phyloP scores from a whole-genome alignment of 2,329 filamentous ascomycete genomes.

The Colletotrichum cordylinicola region DNA sequence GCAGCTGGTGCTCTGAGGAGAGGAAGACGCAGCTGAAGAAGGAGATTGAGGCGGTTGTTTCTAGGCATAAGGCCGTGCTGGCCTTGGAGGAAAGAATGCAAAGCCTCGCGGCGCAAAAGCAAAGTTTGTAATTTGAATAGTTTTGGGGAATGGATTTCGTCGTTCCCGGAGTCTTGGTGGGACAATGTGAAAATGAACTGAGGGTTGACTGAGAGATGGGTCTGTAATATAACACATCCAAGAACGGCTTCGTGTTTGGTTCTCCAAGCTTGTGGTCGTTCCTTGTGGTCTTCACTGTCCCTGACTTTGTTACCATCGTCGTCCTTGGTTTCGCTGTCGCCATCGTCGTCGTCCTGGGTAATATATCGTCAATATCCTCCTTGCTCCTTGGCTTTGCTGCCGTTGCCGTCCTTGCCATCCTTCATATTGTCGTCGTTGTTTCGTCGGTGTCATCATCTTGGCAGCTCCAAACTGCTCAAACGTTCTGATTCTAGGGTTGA shows the following conservation, averaged over 20 bases:
- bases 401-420: background rate
- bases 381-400: too few species aligned
- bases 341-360: background rate
- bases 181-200: rapidly evolving
- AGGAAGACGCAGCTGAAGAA: slow-evolving; percentile 66
- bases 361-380: rapidly evolving
- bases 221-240: background rate
- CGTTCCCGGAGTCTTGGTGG: rapidly evolving
- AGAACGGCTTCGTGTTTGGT: rapidly evolving
- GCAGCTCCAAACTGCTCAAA: background rate
- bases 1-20: slow-evolving; percentile 66
- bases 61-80: background rate
- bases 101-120: background rate
- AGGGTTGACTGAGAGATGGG: background rate
- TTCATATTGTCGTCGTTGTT: background rate
- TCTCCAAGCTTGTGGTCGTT: background rate
- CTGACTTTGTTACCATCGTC: background rate
- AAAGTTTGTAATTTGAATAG: background rate
- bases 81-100: background rate
- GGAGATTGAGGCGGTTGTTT: slow-evolving; percentile 41
- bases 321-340: background rate
- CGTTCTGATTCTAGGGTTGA: rapidly evolving
- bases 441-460: rapidly evolving
- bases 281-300: background rate
- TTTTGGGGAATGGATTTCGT: background rate